These are phyloP conservation scores for Leishmania arabica DNA, from an alignment of 208 protist species.

Conservation along the genomic window DNA sequence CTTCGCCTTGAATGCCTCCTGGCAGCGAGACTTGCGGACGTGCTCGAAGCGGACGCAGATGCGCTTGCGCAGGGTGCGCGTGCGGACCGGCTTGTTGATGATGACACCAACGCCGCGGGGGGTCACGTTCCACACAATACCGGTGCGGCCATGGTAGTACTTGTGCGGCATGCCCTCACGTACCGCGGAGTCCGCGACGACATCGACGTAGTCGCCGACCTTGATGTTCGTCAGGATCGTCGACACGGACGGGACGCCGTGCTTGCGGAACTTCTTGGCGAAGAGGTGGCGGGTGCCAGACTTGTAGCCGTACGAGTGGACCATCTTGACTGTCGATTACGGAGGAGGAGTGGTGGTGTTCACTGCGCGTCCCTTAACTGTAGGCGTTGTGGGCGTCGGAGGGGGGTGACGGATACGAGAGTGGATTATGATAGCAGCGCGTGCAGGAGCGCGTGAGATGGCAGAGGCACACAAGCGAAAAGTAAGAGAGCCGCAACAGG, in stretches of 20 bases:
- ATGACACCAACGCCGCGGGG: constrained; percentile 98
- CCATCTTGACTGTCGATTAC: constrained; percentile 43
- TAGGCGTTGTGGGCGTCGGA: neutral
- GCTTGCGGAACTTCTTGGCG: constrained; percentile 96
- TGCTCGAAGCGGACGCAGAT: constrained; percentile 99
- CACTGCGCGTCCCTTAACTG: neutral
- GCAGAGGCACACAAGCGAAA: neutral
- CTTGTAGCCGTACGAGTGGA: constrained; percentile 97
- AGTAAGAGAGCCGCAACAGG: neutral
- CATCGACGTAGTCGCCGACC: constrained; percentile 99
- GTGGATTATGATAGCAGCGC: neutral
- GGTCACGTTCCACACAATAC: constrained; percentile 99
- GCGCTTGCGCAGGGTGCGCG: constrained; percentile 98
- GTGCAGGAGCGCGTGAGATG: neutral
- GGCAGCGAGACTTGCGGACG: constrained; percentile 94
- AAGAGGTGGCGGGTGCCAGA: constrained; percentile 98
- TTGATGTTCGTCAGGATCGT: constrained; percentile 98
- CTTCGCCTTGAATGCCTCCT: constrained; percentile 91
- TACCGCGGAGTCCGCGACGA: constrained; percentile 98
- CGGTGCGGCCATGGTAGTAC: constrained; percentile 99
- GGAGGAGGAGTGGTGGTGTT: neutral
- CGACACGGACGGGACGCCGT: constrained; percentile 92
- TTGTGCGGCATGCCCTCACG: constrained; percentile 99
- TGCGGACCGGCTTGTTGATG: constrained; percentile 98
- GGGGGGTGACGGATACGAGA: neutral